These are phyloP conservation scores for Candida ulmi DNA, from an alignment of 805 yeast genomes.

Conservation along the genomic window DNA sequence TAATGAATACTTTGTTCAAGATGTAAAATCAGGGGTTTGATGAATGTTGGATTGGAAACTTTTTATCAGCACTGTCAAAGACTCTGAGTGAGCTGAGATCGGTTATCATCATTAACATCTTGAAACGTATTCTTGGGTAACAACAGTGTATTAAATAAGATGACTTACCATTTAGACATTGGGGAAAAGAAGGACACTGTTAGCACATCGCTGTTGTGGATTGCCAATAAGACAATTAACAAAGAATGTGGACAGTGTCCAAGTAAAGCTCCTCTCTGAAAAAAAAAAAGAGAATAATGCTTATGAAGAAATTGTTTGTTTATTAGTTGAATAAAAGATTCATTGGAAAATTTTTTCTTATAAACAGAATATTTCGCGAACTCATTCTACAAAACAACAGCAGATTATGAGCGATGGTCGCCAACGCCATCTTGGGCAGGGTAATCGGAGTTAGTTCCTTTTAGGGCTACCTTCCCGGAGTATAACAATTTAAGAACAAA, in stretches of 20 bases:
- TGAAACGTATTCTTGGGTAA: neutral
- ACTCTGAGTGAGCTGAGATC: conserved; percentile 23
- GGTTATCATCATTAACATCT: conserved; percentile 15
- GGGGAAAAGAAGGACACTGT: no score
- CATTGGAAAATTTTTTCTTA: neutral
- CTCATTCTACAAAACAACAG: neutral
- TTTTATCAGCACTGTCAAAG: conserved; percentile 15
- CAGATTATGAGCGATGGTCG: neutral
- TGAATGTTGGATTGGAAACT: conserved; percentile 17
- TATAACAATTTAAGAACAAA: neutral
- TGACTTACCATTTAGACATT: neutral
- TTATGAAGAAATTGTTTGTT: no score
- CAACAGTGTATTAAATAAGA: neutral
- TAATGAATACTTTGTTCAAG: neutral
- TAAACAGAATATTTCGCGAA: neutral
- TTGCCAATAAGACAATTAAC: no score
- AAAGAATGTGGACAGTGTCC: no score
- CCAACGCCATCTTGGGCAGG: no score
- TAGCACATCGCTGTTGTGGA: no score
- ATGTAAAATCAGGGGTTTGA: conserved; percentile 12
- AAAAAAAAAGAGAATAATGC: no score
- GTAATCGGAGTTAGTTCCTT: neutral
- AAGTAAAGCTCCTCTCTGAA: no score
- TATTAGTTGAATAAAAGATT: neutral
- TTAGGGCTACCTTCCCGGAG: neutral